These are phyloP conservation scores for Xerocomellus dryophilus DNA, from an alignment of 768 basidiomycete species.

Conservation along the genomic window DNA sequence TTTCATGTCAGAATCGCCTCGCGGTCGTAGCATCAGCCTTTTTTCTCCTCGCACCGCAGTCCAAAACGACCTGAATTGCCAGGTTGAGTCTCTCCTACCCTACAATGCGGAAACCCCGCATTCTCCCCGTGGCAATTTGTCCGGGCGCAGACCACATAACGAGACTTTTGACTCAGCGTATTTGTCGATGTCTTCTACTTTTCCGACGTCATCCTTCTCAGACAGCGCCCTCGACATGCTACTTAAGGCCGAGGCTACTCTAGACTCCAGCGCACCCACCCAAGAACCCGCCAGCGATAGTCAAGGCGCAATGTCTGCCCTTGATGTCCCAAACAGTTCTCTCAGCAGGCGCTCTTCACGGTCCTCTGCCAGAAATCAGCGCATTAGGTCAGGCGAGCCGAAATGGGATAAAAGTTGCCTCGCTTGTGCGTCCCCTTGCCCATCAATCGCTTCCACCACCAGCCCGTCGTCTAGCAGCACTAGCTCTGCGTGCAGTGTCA, in stretches of 20 bases:
- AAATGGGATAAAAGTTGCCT: slow-evolving; percentile 32
- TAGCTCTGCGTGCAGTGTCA: slow-evolving; percentile 27
- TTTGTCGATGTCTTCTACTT: slow-evolving; percentile 20
- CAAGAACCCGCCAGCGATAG: slow-evolving; percentile 19
- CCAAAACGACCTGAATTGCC: slow-evolving; percentile 18
- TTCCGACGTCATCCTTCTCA: slow-evolving; percentile 34
- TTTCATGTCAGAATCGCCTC: slow-evolving; percentile 27
- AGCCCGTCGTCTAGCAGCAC: slow-evolving; percentile 24
- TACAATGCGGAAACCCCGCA: slow-evolving; percentile 35
- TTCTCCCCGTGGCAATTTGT: slow-evolving; percentile 26
- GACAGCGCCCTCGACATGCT: slow-evolving; percentile 29
- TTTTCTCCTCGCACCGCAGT: slow-evolving; percentile 30
- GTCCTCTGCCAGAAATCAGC: slow-evolving; percentile 27
- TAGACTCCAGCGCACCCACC: slow-evolving; percentile 14
- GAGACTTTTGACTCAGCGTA: slow-evolving; percentile 23
- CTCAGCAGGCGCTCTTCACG: slow-evolving; percentile 32
- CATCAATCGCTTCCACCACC: slow-evolving; percentile 24
- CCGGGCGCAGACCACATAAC: slow-evolving; percentile 24
- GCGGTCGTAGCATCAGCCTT: slow-evolving; percentile 34
- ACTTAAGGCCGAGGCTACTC: slow-evolving; percentile 31
- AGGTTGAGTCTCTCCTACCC: slow-evolving; percentile 21
- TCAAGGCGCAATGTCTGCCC: slow-evolving; percentile 22
- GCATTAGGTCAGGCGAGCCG: slow-evolving; percentile 22
- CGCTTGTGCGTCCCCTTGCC: slow-evolving; percentile 28
- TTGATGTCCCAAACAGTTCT: slow-evolving; percentile 23